Evolutionary conservation across 2,329 filamentous ascomycete species (phyloP).

Genomic region (Aspergillus puulaauensis): DNA sequence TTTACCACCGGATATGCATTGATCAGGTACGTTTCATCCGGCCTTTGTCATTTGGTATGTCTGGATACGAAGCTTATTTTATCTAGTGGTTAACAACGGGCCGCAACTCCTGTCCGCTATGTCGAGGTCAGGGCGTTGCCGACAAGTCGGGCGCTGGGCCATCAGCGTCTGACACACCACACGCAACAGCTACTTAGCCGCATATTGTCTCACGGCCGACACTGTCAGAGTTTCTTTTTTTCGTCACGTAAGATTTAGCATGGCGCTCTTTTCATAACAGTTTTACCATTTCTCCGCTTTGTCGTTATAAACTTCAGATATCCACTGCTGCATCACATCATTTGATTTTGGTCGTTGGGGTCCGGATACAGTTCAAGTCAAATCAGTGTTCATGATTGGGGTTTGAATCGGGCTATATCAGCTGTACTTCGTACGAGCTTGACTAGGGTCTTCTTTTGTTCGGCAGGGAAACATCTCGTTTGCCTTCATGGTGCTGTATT

Average conservation of each 20-base stretch:
- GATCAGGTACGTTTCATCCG: conserved; percentile 57
- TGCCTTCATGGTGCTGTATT: conserved; percentile 9
- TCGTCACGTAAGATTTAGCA: conserved; percentile 25
- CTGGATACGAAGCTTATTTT: conserved; percentile 28
- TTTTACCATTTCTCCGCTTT: conserved; percentile 24
- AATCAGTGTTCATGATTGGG: neutral
- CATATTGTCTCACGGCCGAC: conserved; percentile 1
- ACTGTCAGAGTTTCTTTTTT: conserved; percentile 7
- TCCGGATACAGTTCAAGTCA: conserved; percentile 7
- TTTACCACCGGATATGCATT: conserved; percentile 69
- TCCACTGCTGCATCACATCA: conserved; percentile 25
- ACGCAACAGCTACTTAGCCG: conserved; percentile 16
- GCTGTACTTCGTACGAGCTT: neutral
- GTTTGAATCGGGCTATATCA: neutral
- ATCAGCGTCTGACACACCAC: conserved; percentile 15
- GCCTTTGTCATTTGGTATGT: neutral
- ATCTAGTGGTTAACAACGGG: conserved; percentile 64
- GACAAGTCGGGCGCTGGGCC: conserved; percentile 29
- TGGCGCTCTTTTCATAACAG: conserved; percentile 29
- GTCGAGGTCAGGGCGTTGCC: conserved; percentile 42
- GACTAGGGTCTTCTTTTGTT: neutral
- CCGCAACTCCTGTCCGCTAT: conserved; percentile 40
- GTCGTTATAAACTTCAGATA: conserved; percentile 23
- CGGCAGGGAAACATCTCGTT: conserved; percentile 1
- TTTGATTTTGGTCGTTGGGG: conserved; percentile 14